Percentiles rank a stretch among this genome's conserved stretches.
Evolutionary conservation across 2,329 filamentous ascomycete genomes (phyloP).

Genomic region (Neophaeococcomyces aloes): DNA sequence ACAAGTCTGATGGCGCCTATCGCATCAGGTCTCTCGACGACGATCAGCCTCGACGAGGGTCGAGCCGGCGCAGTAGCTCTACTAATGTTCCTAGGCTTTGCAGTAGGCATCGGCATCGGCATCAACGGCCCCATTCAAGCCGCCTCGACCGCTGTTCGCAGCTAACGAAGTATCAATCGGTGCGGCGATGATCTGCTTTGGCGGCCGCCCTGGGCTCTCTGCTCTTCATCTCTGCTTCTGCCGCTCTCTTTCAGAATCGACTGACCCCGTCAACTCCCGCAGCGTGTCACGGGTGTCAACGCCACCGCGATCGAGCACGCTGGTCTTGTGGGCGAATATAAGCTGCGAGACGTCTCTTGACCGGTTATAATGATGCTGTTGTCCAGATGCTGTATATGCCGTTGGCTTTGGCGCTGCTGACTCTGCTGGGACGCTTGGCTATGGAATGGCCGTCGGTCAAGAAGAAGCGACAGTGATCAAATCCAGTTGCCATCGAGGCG

Average conservation of each 20-base stretch:
- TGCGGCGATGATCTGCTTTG: slow-evolving; percentile 26
- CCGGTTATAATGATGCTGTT: slow-evolving; percentile 12
- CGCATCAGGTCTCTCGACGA: slow-evolving; percentile 22
- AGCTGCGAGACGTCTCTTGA: too few species aligned
- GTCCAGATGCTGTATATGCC: slow-evolving; percentile 14
- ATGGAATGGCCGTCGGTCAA: slow-evolving; percentile 13
- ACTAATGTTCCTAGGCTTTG: slow-evolving; percentile 24
- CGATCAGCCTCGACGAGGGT: slow-evolving; percentile 7
- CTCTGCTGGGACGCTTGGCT: slow-evolving; percentile 7
- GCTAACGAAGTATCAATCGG: slow-evolving; percentile 19
- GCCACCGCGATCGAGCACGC: too few species aligned
- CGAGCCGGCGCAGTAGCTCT: slow-evolving; percentile 21
- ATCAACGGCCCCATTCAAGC: slow-evolving; percentile 15
- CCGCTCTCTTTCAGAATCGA: slow-evolving; percentile 13
- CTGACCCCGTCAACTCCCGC: too few species aligned
- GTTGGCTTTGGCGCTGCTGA: slow-evolving; percentile 11
- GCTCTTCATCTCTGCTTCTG: slow-evolving; percentile 11
- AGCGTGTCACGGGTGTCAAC: too few species aligned
- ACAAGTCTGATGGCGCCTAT: slow-evolving; percentile 20
- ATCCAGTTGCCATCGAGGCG: too few species aligned
- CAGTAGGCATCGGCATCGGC: slow-evolving; percentile 22
- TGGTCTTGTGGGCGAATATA: too few species aligned
- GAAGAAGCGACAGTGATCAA: slow-evolving; percentile 12
- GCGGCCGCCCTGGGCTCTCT: slow-evolving; percentile 8
- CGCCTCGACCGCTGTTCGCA: slow-evolving; percentile 19